phyloP scores from a whole-genome alignment of 352 stramenopile species.

The Aphanomyces astaci region DNA sequence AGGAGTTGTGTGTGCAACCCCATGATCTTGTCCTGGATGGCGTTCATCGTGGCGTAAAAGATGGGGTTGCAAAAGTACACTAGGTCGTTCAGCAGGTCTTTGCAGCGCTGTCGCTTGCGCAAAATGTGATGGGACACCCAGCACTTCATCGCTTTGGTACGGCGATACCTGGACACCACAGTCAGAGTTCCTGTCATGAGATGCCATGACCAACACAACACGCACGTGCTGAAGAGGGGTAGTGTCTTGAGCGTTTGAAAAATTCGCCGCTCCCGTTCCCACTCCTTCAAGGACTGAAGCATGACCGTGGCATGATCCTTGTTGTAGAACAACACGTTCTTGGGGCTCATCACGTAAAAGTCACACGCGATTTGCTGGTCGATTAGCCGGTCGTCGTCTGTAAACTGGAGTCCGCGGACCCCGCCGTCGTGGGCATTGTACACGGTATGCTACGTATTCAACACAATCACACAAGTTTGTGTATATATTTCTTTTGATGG shows the following conservation, averaged over 20 bases:
- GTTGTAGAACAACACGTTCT: slow-evolving; percentile 52
- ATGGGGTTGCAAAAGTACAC: slow-evolving; percentile 20
- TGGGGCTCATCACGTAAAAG: slow-evolving; percentile 59
- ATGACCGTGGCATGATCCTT: slow-evolving; percentile 41
- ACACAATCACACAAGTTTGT: too few species aligned
- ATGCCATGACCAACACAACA: background rate
- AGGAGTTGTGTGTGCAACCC: background rate
- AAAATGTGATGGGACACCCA: slow-evolving; percentile 2
- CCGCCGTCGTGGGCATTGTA: slow-evolving; percentile 21
- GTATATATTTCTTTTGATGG: background rate
- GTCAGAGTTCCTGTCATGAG: background rate
- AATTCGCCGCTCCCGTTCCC: slow-evolving; percentile 43
- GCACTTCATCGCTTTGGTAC: slow-evolving; percentile 8
- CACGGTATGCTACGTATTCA: slow-evolving; percentile 5
- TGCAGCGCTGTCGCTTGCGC: background rate
- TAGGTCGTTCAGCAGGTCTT: background rate
- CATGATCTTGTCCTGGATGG: slow-evolving; percentile 11
- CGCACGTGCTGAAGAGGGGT: slow-evolving; percentile 47
- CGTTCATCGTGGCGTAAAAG: background rate
- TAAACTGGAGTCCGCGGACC: slow-evolving; percentile 26
- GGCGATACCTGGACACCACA: slow-evolving; percentile 6
- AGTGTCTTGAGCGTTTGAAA: slow-evolving; percentile 36
- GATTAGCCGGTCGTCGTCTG: slow-evolving; percentile 28
- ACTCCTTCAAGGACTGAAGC: slow-evolving; percentile 39
- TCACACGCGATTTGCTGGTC: slow-evolving; percentile 32